Evolutionary conservation across 2,329 filamentous ascomycete genomes (phyloP).

Genomic region (Didymella pinodella): DNA sequence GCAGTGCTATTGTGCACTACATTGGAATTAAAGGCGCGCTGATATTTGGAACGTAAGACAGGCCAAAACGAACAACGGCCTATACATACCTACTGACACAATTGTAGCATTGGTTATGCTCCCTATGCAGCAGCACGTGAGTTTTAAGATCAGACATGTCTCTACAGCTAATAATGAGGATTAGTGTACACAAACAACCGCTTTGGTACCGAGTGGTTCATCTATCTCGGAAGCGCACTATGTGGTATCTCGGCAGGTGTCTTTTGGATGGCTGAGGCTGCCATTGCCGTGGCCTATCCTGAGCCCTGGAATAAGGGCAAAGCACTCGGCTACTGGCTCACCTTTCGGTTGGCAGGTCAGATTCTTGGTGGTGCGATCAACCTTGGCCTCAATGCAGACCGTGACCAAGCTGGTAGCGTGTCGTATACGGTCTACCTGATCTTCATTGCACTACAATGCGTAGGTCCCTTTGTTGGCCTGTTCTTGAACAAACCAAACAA

Average conservation of each 20-base stretch:
- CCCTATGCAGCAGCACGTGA: constrained; percentile 69
- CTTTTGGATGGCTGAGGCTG: constrained; percentile 79
- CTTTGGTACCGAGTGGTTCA: constrained; percentile 73
- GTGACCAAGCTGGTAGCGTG: constrained; percentile 67
- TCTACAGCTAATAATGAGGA: neutral
- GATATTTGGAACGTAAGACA: constrained; percentile 70
- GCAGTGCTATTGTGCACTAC: constrained; percentile 68
- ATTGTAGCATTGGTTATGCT: constrained; percentile 67
- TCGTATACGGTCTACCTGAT: constrained; percentile 73
- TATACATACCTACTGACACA: neutral
- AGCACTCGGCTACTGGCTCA: constrained; percentile 72
- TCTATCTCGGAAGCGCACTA: constrained; percentile 71
- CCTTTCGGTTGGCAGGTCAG: constrained; percentile 68
- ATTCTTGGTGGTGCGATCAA: constrained; percentile 77
- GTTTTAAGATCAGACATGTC: constrained; percentile 32
- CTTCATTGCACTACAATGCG: constrained; percentile 74
- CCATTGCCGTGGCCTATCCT: constrained; percentile 75
- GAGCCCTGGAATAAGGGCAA: constrained; percentile 63
- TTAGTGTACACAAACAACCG: constrained; percentile 72
- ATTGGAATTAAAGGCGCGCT: constrained; percentile 76
- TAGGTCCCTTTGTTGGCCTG: constrained; percentile 70
- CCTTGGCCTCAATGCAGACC: constrained; percentile 68
- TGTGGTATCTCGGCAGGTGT: constrained; percentile 75
- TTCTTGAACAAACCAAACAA: constrained; percentile 67
- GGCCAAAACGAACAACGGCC: neutral